Evolutionary conservation across 2,329 filamentous ascomycete genomes (phyloP).

Genomic region (Aureobasidium zeae): DNA sequence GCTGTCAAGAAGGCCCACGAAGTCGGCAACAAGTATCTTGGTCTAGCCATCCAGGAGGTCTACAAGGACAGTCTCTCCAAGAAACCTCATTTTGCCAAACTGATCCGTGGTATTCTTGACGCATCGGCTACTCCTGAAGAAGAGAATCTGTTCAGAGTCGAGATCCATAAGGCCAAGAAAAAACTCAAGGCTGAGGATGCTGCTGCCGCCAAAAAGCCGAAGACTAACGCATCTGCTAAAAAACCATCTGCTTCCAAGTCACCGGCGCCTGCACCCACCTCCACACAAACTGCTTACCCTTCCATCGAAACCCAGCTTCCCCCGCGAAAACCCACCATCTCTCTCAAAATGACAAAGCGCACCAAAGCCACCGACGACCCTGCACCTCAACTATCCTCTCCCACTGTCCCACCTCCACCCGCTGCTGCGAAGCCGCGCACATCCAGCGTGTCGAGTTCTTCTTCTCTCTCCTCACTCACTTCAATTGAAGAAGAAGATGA

Average conservation of each 20-base stretch:
- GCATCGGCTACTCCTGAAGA: slow-evolving; percentile 33
- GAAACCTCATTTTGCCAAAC: slow-evolving; percentile 30
- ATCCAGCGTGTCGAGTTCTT: slow-evolving; percentile 27
- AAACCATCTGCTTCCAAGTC: slow-evolving; percentile 25
- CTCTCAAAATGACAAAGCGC: slow-evolving; percentile 24
- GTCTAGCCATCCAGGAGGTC: slow-evolving; percentile 35
- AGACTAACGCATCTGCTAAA: slow-evolving; percentile 24
- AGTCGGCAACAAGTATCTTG: slow-evolving; percentile 30
- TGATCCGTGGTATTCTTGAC: slow-evolving; percentile 37
- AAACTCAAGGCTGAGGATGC: slow-evolving; percentile 25
- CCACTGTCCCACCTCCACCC: too few relatives aligned
- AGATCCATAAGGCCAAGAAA: slow-evolving; percentile 37
- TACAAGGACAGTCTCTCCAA: slow-evolving; percentile 33
- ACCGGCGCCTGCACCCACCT: neutral
- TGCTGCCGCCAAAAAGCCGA: slow-evolving; percentile 22
- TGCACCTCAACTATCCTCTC: too few relatives aligned
- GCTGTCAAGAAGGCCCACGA: slow-evolving; percentile 34
- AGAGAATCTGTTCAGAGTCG: slow-evolving; percentile 33
- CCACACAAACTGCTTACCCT: slow-evolving; percentile 21
- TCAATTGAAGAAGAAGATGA: slow-evolving; percentile 24
- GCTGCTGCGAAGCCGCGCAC: slow-evolving; percentile 17
- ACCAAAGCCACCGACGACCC: neutral
- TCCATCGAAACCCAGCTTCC: slow-evolving; percentile 24
- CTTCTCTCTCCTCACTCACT: slow-evolving; percentile 30
- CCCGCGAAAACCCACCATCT: slow-evolving; percentile 23